Percentiles rank a stretch among this genome's conserved stretches.
Conservation (phyloP, 1,139 yeast species). For the Dujonia santamariae region DNA sequence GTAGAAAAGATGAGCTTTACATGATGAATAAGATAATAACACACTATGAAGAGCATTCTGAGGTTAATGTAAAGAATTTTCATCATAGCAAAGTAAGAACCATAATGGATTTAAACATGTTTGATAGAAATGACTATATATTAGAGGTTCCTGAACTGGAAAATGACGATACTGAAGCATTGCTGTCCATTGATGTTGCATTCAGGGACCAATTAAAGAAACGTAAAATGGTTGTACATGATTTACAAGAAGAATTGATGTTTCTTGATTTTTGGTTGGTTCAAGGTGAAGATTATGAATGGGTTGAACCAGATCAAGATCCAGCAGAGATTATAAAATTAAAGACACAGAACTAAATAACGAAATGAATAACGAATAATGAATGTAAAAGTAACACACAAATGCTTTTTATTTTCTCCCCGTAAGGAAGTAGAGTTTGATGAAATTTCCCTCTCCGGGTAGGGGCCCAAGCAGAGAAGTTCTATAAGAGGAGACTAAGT, state of each 20-base stretch:
- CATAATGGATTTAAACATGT: slow-evolving; percentile 15
- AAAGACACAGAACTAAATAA: slow-evolving; percentile 6
- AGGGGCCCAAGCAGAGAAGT: no score
- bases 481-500: no score
- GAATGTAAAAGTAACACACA: no score
- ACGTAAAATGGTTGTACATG: slow-evolving; percentile 30
- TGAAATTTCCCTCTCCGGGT: no score
- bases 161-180: slow-evolving; percentile 2
- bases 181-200: slow-evolving; percentile 4
- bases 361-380: no score
- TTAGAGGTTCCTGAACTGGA: slow-evolving; percentile 22
- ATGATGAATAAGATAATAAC: slow-evolving; percentile 30
- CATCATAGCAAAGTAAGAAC: slow-evolving; percentile 33
- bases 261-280: slow-evolving; percentile 37
- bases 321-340: slow-evolving; percentile 33
- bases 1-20: slow-evolving; percentile 27
- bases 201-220: slow-evolving; percentile 25
- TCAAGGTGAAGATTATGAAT: slow-evolving; percentile 35
- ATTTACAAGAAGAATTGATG: slow-evolving; percentile 32
- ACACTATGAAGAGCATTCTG: slow-evolving; percentile 40
- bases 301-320: slow-evolving; percentile 51
- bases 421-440: no score
- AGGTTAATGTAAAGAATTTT: slow-evolving; percentile 35
- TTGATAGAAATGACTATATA: slow-evolving; percentile 23
- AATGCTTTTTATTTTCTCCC: no score